Conservation (phyloP, 345 rosid genomes). For the Odontarrhena argentea region DNA sequence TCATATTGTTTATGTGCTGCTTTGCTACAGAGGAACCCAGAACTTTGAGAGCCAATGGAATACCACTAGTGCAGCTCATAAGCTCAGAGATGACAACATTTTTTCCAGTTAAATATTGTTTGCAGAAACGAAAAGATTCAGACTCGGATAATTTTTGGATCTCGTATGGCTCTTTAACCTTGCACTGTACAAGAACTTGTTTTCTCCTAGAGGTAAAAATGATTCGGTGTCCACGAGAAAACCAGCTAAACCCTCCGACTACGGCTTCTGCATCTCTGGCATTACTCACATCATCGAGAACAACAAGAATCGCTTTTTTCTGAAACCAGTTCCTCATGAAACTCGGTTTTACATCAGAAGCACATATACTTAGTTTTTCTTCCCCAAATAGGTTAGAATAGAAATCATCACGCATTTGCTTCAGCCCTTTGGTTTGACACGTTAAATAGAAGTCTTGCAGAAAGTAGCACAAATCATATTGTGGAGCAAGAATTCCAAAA, state of each 20-base stretch:
- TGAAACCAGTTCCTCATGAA: conserved; percentile 28
- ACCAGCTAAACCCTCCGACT: conserved; percentile 41
- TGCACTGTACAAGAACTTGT: conserved; percentile 39
- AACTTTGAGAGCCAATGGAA: conserved; percentile 30
- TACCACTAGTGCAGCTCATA: conserved; percentile 23
- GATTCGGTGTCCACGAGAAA: conserved; percentile 35
- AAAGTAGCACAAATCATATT: conserved; percentile 18
- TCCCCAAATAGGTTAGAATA: conserved; percentile 29
- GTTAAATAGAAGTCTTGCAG: conserved; percentile 26
- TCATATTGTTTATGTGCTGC: conserved; percentile 12
- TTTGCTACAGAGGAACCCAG: conserved; percentile 1
- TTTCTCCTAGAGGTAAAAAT: conserved; percentile 34
- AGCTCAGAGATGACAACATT: neutral
- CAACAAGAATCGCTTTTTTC: neutral
- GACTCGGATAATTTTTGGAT: neutral
- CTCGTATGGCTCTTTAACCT: conserved; percentile 17
- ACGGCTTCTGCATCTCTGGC: conserved; percentile 35
- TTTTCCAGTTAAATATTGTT: neutral
- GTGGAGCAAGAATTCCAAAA: conserved; percentile 5
- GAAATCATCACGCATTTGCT: conserved; percentile 32
- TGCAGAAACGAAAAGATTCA: conserved; percentile 33
- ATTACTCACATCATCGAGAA: conserved; percentile 34
- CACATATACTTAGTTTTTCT: conserved; percentile 27
- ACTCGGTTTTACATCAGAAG: conserved; percentile 17
- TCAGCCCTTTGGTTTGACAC: conserved; percentile 12